Evolutionary conservation across 1,284 basidiomycete genomes (phyloP), one percentile per base, ranked within the genome.

Genomic region (Mycena sp.): DNA sequence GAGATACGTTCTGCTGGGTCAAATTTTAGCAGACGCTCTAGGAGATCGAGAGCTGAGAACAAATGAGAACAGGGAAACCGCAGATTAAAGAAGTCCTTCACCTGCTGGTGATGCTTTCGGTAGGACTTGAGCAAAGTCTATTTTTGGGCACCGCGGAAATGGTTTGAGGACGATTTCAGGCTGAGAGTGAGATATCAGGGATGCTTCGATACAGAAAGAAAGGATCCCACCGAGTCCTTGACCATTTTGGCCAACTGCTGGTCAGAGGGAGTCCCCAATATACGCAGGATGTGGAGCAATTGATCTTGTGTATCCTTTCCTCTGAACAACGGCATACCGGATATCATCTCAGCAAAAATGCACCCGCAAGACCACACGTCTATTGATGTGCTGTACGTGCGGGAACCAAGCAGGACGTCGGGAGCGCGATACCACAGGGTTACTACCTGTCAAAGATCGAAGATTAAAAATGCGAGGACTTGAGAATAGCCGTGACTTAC

Each of bases 291-390:
- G 74, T 98, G 96, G 56, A 97, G 86, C 14, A 99, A 84, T 76
- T 99, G 98, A 77, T 99, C 98, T 71, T 96, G 93, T 75, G 99
- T 99, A 77, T 99, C 98, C 65, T 97, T 85, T 21, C 98, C 98
- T 68, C 98, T 88, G 86, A 99, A 99, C 40, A 99, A 85, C 16
- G 98, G 98, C 16, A 97, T 92, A 2, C 98, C 98, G 26, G 95
- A 93, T 68, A 99, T 99, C 94, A 97, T 96, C 80, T 98, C 96
- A 17, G 97, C 97, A 77, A 99, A 98, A 74, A 99, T 99, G 75
- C 98, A 99, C 7, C 98, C 98, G 61, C 96, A 98, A 6, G 94
- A 97, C 98, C 98, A 99, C 66, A 99, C 95, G 79, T 99, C 98
- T 74, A 99, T 99, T 21, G 94, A 97, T 3, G 98, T 99, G 76